Percentiles rank a stretch among this genome's conserved stretches.
phyloP scores from a whole-genome alignment of 2,329 filamentous ascomycete species.

The Fusarium liriodendri region DNA sequence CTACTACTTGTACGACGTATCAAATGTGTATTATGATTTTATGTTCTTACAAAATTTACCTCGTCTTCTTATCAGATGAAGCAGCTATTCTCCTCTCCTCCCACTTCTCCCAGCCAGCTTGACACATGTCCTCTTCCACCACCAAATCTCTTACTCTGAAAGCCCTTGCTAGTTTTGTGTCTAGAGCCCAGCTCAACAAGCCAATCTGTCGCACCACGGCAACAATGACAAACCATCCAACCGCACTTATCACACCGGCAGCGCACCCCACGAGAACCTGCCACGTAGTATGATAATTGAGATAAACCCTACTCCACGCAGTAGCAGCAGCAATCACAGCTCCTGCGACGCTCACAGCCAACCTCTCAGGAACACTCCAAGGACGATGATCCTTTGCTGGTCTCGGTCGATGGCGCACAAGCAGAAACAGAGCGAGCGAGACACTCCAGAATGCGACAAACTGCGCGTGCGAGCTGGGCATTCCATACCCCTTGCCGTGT shows the following conservation, averaged over 20 bases:
- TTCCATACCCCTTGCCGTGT: conserved; percentile 95
- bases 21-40: background rate
- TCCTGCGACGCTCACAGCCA: conserved; percentile 64
- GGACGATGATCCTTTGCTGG: conserved; percentile 51
- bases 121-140: conserved; percentile 86
- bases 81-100: conserved; percentile 62
- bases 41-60: conserved; percentile 36
- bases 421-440: conserved; percentile 84
- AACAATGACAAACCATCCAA: conserved; percentile 83
- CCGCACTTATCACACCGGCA: conserved; percentile 77
- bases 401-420: conserved; percentile 77
- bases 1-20: background rate
- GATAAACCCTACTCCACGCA: conserved; percentile 85
- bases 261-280: conserved; percentile 86
- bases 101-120: conserved; percentile 96
- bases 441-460: conserved; percentile 93
- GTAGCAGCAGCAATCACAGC: conserved; percentile 74
- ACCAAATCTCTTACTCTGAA: conserved; percentile 86
- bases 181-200: conserved; percentile 77
- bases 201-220: conserved; percentile 74
- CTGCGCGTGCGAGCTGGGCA: conserved; percentile 95
- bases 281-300: conserved; percentile 89
- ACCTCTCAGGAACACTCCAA: conserved; percentile 71
- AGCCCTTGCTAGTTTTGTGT: conserved; percentile 71
- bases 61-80: conserved; percentile 46